Conservation (phyloP, 2,329 filamentous ascomycete species). For the Plectosphaerella cucumerina region DNA sequence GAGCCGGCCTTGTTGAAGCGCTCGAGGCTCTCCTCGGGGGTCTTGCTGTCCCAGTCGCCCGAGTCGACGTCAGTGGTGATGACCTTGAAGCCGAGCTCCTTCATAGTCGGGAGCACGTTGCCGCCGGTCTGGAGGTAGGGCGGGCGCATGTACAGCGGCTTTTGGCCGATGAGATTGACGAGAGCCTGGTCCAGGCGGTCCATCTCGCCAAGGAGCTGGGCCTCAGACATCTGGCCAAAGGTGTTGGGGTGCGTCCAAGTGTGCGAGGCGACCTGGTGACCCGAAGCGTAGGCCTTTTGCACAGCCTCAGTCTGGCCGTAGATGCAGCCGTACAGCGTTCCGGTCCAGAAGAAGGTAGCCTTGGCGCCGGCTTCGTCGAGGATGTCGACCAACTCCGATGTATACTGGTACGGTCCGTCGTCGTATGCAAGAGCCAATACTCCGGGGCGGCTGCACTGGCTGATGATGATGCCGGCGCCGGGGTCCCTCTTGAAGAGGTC, state of each 20-base stretch:
- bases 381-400: conserved; percentile 43
- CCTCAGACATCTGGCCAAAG: conserved; percentile 32
- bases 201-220: conserved; percentile 42
- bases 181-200: conserved; percentile 45
- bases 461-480: conserved; percentile 37
- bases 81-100: conserved; percentile 51
- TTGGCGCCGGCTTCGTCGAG: conserved; percentile 43
- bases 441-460: conserved; percentile 37
- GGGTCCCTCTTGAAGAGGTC: conserved; percentile 35
- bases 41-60: conserved; percentile 55
- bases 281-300: conserved; percentile 44
- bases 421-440: conserved; percentile 50
- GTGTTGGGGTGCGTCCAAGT: conserved; percentile 46
- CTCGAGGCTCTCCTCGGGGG: conserved; percentile 46
- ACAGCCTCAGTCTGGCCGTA: conserved; percentile 48
- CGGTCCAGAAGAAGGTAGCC: conserved; percentile 51
- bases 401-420: conserved; percentile 48
- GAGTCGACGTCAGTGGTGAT: conserved; percentile 59
- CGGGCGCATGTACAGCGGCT: conserved; percentile 46
- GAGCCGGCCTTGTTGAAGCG: conserved; percentile 42
- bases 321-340: conserved; percentile 46
- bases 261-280: conserved; percentile 51
- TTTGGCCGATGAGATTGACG: conserved; percentile 42
- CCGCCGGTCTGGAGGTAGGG: conserved; percentile 45
- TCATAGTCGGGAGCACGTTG: conserved; percentile 35